Conservation (phyloP, 139 green algal species). For the Micromonas commoda region DNA sequence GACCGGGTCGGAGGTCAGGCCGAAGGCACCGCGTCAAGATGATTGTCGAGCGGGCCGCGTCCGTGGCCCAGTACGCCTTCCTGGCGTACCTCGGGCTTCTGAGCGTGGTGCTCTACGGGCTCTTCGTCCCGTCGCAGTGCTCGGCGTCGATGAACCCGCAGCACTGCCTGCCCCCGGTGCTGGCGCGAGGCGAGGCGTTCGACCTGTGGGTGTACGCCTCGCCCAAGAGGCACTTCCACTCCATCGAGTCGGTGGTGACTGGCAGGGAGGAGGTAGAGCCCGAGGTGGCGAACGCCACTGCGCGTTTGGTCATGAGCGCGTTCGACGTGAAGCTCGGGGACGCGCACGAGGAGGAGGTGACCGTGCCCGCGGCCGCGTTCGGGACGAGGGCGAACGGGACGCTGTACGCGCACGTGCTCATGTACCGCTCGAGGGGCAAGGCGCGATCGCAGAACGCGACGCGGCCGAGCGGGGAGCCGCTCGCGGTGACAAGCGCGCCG, state of each 20-base stretch:
- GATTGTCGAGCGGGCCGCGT: too few relatives aligned
- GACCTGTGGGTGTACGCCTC: not conserved
- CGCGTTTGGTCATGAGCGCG: not conserved
- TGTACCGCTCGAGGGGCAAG: not conserved
- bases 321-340: not conserved
- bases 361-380: not conserved
- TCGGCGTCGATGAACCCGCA: too few relatives aligned
- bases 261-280: not conserved
- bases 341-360: not conserved
- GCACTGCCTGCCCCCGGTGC: not conserved
- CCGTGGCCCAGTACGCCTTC: too few relatives aligned
- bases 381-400: not conserved
- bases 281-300: not conserved
- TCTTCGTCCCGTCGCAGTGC: not conserved
- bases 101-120: not conserved
- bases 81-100: not conserved
- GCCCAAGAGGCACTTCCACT: not conserved
- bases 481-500: not conserved
- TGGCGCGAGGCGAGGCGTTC: not conserved
- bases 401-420: not conserved
- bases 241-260: not conserved
- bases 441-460: not conserved
- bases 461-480: not conserved
- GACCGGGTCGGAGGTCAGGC: too few relatives aligned
- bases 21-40: too few relatives aligned